Evolutionary conservation across 805 yeast genomes (phyloP), one percentile per base, ranked within the genome.

Genomic region (Candida parachauliodes): DNA sequence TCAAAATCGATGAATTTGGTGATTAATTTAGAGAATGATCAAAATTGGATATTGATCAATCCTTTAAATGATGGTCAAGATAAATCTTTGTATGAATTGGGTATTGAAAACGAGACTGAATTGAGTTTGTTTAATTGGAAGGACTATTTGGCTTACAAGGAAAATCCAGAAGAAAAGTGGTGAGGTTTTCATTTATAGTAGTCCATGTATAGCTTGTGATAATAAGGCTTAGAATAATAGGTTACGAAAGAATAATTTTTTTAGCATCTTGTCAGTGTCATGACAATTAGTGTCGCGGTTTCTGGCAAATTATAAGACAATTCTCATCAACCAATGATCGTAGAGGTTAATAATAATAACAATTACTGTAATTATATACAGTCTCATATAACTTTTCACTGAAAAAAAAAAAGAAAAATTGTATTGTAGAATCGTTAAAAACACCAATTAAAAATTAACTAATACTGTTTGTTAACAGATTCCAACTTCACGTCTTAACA

Each of bases 81-180:
- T 2, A 50, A 50, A 34, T 37, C 45, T n/a, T 59, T 68, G 33
- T 59, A 62, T 60, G 64, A 59, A 20, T 51, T 60, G 40, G 69
- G 65, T 8, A 49, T 74, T 45, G 86, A 83, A 45, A 91, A 93
- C 60, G 98, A 93, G 64, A 88, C 97, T 2, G 98, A 93, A 57
- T 61, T 93, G 30, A 85, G 96, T 21, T 54, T 85, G n/a, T 93
- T 80, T 65, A 87, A 86, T 41, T 56, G 64, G 51, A 72, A 61
- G 6, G 88, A 75, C 28, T 93, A 89, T 59, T 66, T 65, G 20
- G 74, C 63, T 29, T 93, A 68, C 63, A 85, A 85, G 62, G 69
- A 70, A 28, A 83, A 89, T 48, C 98, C 98, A 0, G 88, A 79
- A 50, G 96, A 88, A 54, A 84, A 85, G 57, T 91, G 98, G 98